Evolutionary conservation across 305 asterid species (phyloP), one percentile per base, ranked within the genome.

Genomic region (Lippia alba): DNA sequence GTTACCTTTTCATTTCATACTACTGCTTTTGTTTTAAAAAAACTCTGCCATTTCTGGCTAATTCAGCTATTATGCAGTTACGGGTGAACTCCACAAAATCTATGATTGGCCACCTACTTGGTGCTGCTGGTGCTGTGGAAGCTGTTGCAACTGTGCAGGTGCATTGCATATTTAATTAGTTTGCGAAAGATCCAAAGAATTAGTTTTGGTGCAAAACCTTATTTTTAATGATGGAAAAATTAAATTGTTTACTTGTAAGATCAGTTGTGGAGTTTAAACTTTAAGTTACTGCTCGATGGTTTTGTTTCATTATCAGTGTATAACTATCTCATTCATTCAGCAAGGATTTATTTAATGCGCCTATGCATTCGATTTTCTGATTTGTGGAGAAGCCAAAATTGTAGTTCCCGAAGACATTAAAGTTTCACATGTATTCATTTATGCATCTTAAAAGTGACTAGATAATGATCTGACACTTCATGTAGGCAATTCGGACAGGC

Each of bases 81-180:
- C 82, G 80, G 63, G 89, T 92, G 86, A 90, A 90, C 86, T 90
- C 98, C 49, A 88, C 96, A 60, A 92, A 92, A 77, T 92, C 98
- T 65, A 92, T 92, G 96, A 87, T 82, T 4, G 98, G 98, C 55
- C 98, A 92, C 82, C 80, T 92, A 45, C 89, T 92, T 57, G 98
- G 98, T 20, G 96, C 93, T 76, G 91, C 97, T 82, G 98, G 98
- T 78, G 97, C 93, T 62, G 97, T 92, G 68, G 98, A 92, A 81
- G 98, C 98, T 72, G 85, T 92, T 78, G 95, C 97, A 70, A 84
- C 96, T 56, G 88, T 90, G 74, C 97, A 92, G 96, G 97, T 89
- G 74, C 66, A 57, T 75, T 60, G 19, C 75, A 16, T 53, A 69
- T 64, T 55, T 54, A 49, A 56, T 65, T 70, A 58, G 40, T 69